Evolutionary conservation across 2,329 filamentous ascomycete species (phyloP), one percentile per base, ranked within the genome.

Genomic region (Clarireedia hainanense): DNA sequence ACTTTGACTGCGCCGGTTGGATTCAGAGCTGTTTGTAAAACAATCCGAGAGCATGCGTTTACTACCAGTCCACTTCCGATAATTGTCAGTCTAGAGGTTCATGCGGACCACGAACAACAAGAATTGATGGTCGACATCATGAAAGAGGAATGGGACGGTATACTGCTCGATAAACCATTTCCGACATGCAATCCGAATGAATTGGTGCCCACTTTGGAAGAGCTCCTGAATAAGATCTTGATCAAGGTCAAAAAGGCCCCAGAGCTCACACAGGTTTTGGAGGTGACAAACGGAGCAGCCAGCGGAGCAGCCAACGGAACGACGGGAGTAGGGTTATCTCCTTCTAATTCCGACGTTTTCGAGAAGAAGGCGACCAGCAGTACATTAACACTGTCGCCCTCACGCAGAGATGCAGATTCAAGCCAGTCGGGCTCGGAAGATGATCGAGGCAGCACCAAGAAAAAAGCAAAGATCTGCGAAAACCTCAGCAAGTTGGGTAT

Each of bases 51-150:
- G 56, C 83, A 84, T 57, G 91, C 90, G 0, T 97, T 97, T 65
- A 75, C 81, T 27, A 80, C 75, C 6, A 91, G 82, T 58, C 80
- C 88, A 52, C 75, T 96, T 20, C 94, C 94, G 0, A 75, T 99
- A 40, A 95, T 97, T 57, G 83, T 97, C 61, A 96, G 91, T 69
- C 78, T 97, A 5, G 94, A 99, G 71, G 89, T 97, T 0, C 92
- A 97, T 70, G 86, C 90, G 14, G 82, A 86, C 58, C 74, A 79
- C 1, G 83, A 88, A 52, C 92, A 97, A 70, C 94, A 99, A 70
- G 84, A 90, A 61, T 80, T 88, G 50, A 96, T 97, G 89, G 91
- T 96, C 10, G 81, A 88, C 55, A 95, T 97, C 60, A 96, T 99
- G 87, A 84, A 84, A 61, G 84, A 96, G 63, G 86, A 89, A 61